Base-by-base conservation (phyloP, 2,329 filamentous ascomycete genomes). In the Biscogniauxia marginata region DNA sequence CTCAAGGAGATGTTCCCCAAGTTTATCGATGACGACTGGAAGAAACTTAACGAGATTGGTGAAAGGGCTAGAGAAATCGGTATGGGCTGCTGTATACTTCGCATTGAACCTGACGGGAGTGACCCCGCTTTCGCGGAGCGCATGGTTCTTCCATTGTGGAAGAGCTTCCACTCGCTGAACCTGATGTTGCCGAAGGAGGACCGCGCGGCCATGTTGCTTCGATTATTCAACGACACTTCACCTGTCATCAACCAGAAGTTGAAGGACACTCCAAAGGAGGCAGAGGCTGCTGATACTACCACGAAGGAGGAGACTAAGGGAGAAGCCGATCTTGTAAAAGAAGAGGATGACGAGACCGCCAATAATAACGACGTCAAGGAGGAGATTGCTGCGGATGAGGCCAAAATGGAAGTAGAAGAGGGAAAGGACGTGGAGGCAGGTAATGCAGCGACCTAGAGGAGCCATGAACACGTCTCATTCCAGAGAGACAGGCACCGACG, bases 171-270 rank as follows among this genome's bases (percentile, higher is more conserved):
- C 65, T 93, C 89, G 19, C 81, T 98, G 57, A 99, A 99, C 73
- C 84, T 99, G 53, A 99, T 99, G 95, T 80, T 99, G 69, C 93
- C 95, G 50, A 99, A 99, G 78, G 95, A 99, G 73, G 95, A 99
- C 63, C 85, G 95, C 16, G 88, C 86, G 21, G 95, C 95, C 1
- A 96, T 98, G 91, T 77, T 98, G 65, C 79, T 98, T 61, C 83
- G 95, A 20, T 80, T 99, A 58, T 99, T 88, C 77, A 96, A 97
- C 70, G 93, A 98, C 65, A 88, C 88, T 23, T 88, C 90, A 0
- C 91, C 91, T 3, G 80, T 96, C 49, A 83, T 96, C 60, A 96
- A 95, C 71, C 83, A 83, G 64, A 79, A 78, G 16, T 73, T 83
- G 45, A 77, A 82, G 67, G 79, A 81, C 69, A 71, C 81, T 34